A percentile compares a stretch with the other conserved stretches of the same genome.
These are phyloP conservation scores for Plasmodium fragile DNA, from an alignment of 169 alveolate genomes.

Conservation along the genomic window DNA sequence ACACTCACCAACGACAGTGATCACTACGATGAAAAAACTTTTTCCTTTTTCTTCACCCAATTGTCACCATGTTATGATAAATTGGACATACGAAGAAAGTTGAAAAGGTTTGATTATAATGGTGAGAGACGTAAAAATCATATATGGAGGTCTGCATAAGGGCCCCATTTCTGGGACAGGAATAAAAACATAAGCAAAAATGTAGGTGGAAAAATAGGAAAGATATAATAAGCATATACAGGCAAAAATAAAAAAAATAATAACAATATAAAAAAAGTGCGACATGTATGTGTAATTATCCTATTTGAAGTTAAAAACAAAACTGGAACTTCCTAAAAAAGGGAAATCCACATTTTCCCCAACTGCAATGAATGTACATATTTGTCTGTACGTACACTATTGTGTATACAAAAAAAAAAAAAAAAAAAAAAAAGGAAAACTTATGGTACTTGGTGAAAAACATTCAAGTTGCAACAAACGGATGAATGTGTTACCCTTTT, in stretches of 20 bases:
- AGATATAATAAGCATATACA: background rate
- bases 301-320: background rate
- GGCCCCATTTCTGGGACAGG: background rate
- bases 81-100: background rate
- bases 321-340: background rate
- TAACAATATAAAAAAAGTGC: background rate
- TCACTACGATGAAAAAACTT: background rate
- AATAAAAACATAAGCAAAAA: background rate
- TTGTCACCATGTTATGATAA: background rate
- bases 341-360: background rate
- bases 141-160: background rate
- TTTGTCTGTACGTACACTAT: background rate
- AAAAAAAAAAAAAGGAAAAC: background rate
- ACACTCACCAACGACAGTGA: background rate
- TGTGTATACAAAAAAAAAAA: background rate
- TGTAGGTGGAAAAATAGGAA: background rate
- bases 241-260: background rate
- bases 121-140: background rate
- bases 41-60: background rate
- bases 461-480: background rate
- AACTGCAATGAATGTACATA: background rate
- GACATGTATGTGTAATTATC: background rate
- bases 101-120: background rate
- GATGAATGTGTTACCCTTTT: slow-evolving; percentile 2
- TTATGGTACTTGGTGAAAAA: background rate